phyloP scores from a whole-genome alignment of 1,284 basidiomycete genomes.

The Volvariella volvacea region DNA sequence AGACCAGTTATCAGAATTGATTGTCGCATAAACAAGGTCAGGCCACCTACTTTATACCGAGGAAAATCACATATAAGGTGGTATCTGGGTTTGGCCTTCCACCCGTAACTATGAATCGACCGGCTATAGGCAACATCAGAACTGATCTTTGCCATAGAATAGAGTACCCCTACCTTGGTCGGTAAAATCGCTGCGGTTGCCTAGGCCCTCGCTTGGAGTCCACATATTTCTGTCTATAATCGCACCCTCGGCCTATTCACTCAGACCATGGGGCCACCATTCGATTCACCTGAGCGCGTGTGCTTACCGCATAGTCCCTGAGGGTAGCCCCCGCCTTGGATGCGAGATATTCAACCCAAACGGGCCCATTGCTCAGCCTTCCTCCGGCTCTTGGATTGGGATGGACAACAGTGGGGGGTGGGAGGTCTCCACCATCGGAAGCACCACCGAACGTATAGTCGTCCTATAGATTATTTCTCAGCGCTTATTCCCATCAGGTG shows the following conservation, averaged over 20 bases:
- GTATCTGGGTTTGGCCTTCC: constrained; percentile 19
- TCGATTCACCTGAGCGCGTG: too few relatives aligned
- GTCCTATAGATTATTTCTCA: constrained; percentile 26
- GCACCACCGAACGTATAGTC: constrained; percentile 27
- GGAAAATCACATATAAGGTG: constrained; percentile 32
- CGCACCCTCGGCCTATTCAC: constrained; percentile 24
- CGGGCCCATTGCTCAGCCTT: constrained; percentile 28
- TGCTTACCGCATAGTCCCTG: constrained; percentile 38
- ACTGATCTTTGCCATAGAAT: too few relatives aligned
- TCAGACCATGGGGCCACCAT: too few relatives aligned
- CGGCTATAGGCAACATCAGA: too few relatives aligned
- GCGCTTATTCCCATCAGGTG: too few relatives aligned
- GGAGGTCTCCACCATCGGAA: constrained; percentile 21
- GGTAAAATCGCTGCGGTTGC: constrained; percentile 15
- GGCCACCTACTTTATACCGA: constrained; percentile 27
- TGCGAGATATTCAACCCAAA: constrained; percentile 32
- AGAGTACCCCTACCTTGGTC: too few relatives aligned
- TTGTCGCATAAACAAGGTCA: too few relatives aligned
- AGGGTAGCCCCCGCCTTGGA: constrained; percentile 24
- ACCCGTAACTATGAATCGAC: too few relatives aligned
- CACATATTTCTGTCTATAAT: constrained; percentile 29
- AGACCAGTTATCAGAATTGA: too few relatives aligned
- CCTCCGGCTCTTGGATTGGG: constrained; percentile 30
- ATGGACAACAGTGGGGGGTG: constrained; percentile 22
- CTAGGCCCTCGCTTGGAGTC: constrained; percentile 18